Evolutionary conservation across 495 filamentous ascomycete genomes (phyloP).

Genomic region (Sordaria brevicollis): DNA sequence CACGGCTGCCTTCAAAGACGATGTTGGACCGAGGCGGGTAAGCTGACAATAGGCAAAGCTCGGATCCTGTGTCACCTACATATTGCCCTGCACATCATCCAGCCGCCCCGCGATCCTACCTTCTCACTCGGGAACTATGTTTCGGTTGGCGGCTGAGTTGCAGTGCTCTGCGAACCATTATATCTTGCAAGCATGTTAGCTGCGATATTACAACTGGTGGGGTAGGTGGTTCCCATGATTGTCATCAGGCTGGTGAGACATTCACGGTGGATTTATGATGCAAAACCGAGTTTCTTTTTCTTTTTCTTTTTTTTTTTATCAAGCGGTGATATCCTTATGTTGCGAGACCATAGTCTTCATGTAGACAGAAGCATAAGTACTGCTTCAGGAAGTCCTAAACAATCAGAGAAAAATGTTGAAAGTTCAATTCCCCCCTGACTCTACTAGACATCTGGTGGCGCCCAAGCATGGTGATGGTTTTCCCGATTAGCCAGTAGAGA

Average conservation of each 20-base stretch:
- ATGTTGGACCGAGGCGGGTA: not conserved
- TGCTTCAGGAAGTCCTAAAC: not conserved
- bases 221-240: not conserved
- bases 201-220: not conserved
- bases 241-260: not conserved
- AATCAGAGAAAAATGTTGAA: too few relatives aligned
- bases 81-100: not conserved
- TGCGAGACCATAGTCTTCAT: not conserved
- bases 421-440: not conserved
- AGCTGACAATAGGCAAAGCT: not conserved
- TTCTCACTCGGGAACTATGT: not conserved
- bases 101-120: not conserved
- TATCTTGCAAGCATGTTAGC: not conserved
- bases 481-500: not conserved
- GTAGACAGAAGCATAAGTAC: not conserved
- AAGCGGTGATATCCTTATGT: not conserved
- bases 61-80: not conserved
- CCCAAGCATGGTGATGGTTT: not conserved
- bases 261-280: too few relatives aligned
- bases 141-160: not conserved
- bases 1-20: not conserved
- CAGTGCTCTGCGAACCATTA: not conserved
- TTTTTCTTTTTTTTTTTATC: too few relatives aligned
- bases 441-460: not conserved
- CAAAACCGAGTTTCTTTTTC: too few relatives aligned